phyloP scores from a whole-genome alignment of 2,329 filamentous ascomycete species.

The Pseudonectria foliicola region DNA sequence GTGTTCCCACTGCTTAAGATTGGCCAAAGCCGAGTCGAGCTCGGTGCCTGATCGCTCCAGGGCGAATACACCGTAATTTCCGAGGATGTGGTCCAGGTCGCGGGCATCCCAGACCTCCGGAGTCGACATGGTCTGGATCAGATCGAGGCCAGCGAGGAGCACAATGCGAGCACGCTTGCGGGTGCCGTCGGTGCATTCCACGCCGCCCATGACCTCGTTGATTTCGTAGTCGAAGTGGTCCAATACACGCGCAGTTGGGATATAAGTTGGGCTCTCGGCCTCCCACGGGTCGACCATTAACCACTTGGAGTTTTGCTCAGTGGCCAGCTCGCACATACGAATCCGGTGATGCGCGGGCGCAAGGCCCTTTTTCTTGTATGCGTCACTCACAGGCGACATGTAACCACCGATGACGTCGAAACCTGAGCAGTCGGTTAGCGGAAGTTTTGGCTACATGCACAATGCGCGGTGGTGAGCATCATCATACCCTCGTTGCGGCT shows the following conservation, averaged over 20 bases:
- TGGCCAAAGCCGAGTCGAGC: slow-evolving; percentile 79
- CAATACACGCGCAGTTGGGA: slow-evolving; percentile 80
- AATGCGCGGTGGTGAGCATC: background rate
- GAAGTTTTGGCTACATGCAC: too few species aligned
- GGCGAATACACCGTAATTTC: slow-evolving; percentile 75
- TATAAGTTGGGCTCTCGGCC: slow-evolving; percentile 72
- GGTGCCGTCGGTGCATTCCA: slow-evolving; percentile 59
- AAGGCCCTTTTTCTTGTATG: slow-evolving; percentile 32
- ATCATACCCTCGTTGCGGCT: slow-evolving; percentile 41
- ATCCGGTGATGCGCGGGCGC: slow-evolving; percentile 32
- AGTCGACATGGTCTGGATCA: slow-evolving; percentile 67
- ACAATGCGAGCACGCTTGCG: slow-evolving; percentile 65
- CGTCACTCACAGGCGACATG: slow-evolving; percentile 25
- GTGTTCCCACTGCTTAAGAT: slow-evolving; percentile 72
- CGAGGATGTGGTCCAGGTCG: slow-evolving; percentile 83
- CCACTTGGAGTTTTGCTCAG: slow-evolving; percentile 63
- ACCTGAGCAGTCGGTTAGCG: slow-evolving; percentile 13
- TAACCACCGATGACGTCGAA: slow-evolving; percentile 83
- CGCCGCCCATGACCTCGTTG: slow-evolving; percentile 69
- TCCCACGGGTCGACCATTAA: slow-evolving; percentile 88
- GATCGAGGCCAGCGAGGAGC: slow-evolving; percentile 71
- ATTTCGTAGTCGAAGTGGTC: slow-evolving; percentile 91
- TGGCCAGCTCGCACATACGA: slow-evolving; percentile 78
- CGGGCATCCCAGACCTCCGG: slow-evolving; percentile 74
- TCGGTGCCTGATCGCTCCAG: slow-evolving; percentile 86